A percentile compares a stretch with the other conserved stretches of the same genome.
Conservation (phyloP, 2,329 filamentous ascomycete genomes). For the Byssoonygena ceratinophila region DNA sequence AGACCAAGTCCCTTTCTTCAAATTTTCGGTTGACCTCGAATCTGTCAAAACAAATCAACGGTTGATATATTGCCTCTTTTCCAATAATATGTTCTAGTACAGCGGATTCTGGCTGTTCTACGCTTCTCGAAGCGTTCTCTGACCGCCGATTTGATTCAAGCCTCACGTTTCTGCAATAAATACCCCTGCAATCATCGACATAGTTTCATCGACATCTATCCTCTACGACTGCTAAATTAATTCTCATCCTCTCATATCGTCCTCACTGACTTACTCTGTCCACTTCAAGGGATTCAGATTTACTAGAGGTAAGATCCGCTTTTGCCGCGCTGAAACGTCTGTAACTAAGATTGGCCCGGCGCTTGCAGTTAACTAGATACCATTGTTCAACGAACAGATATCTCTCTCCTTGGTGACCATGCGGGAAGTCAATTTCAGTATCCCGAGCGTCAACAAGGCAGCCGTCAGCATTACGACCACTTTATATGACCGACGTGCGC, state of each 20-base stretch:
- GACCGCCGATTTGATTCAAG: conserved; percentile 8
- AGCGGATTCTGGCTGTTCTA: neutral
- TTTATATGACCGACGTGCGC: conserved; percentile 89
- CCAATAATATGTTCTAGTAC: neutral
- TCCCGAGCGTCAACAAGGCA: conserved; percentile 98
- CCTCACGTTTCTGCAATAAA: neutral
- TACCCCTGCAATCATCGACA: neutral
- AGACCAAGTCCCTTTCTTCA: neutral
- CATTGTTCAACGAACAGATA: too few species aligned
- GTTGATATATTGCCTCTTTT: neutral
- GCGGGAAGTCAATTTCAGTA: conserved; percentile 99
- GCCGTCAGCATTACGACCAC: conserved; percentile 97
- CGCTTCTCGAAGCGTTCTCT: neutral
- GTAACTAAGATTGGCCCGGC: neutral
- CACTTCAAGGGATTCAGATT: neutral
- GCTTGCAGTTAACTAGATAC: neutral
- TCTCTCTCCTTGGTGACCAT: conserved; percentile 49
- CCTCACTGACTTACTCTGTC: neutral
- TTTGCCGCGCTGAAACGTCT: neutral
- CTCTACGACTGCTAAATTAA: neutral
- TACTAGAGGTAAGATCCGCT: neutral
- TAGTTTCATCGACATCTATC: neutral
- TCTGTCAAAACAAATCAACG: neutral
- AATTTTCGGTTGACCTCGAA: neutral
- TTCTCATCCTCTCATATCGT: too few species aligned